Conservation (phyloP, 805 yeast species). For the Candida glaebosa region DNA sequence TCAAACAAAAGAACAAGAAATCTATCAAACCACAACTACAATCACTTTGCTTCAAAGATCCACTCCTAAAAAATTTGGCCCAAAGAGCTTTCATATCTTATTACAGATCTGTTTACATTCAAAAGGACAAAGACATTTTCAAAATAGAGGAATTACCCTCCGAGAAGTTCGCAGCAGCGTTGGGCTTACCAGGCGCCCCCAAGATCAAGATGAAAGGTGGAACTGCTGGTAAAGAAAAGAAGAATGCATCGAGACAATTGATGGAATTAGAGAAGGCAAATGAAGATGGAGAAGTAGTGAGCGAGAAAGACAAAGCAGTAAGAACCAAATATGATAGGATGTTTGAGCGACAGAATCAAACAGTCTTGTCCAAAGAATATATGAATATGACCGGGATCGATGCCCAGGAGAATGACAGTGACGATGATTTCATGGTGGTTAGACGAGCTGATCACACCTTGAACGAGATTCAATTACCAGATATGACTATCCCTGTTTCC, state of each 20-base stretch:
- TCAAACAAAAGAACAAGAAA: conserved; percentile 70
- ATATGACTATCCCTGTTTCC: conserved; percentile 62
- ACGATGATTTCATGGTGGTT: conserved; percentile 76
- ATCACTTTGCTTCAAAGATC: conserved; percentile 85
- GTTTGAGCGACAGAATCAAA: conserved; percentile 94
- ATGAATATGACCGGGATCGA: conserved; percentile 59
- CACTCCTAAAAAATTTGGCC: conserved; percentile 87
- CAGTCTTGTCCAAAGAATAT: conserved; percentile 86
- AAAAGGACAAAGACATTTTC: conserved; percentile 84
- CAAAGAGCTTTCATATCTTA: conserved; percentile 96
- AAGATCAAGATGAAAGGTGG: conserved; percentile 68
- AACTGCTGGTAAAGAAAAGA: conserved; percentile 61
- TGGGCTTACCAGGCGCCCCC: conserved; percentile 97
- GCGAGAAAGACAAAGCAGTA: conserved; percentile 41
- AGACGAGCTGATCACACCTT: conserved; percentile 76
- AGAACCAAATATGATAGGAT: conserved; percentile 91
- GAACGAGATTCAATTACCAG: conserved; percentile 61
- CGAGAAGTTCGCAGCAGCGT: conserved; percentile 79
- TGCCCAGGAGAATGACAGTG: conserved; percentile 30
- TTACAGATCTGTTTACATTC: conserved; percentile 77
- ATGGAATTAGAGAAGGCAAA: conserved; percentile 48
- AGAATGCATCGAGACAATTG: conserved; percentile 77
- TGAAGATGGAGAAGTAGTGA: conserved; percentile 56
- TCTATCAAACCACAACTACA: conserved; percentile 81
- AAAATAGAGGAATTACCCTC: conserved; percentile 71